Conservation (phyloP, 2,329 filamentous ascomycete species). For the Curvularia lunata region DNA sequence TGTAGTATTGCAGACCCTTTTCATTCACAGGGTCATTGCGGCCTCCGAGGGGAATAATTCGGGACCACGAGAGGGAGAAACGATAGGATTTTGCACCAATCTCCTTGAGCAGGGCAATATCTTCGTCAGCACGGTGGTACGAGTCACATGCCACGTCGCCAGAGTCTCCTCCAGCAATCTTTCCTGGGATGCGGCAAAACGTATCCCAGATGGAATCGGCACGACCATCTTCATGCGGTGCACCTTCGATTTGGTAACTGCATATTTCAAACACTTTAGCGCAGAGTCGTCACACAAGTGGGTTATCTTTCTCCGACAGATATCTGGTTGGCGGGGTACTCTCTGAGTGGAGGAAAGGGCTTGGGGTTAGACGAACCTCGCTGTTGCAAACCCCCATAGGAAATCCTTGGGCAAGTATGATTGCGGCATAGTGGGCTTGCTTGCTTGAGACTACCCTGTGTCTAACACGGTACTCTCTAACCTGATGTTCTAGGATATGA, state of each 20-base stretch:
- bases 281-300: slow-evolving; percentile 12
- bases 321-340: slow-evolving; percentile 31
- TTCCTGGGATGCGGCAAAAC: slow-evolving; percentile 81
- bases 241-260: slow-evolving; percentile 89
- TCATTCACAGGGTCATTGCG: slow-evolving; percentile 82
- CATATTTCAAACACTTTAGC: slow-evolving; percentile 27
- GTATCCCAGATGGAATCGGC: slow-evolving; percentile 87
- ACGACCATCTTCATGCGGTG: slow-evolving; percentile 74
- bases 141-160: slow-evolving; percentile 85
- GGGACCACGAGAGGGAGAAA: slow-evolving; percentile 83
- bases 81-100: slow-evolving; percentile 78
- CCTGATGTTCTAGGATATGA: slow-evolving; percentile 5
- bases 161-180: slow-evolving; percentile 78
- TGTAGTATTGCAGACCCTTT: slow-evolving; percentile 77
- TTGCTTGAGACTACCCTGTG: slow-evolving; percentile 2
- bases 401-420: slow-evolving; percentile 50
- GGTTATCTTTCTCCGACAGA: slow-evolving; percentile 2
- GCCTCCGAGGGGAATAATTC: slow-evolving; percentile 84
- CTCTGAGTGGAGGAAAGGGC: slow-evolving; percentile 18
- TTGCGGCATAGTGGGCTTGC: slow-evolving; percentile 39
- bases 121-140: slow-evolving; percentile 78
- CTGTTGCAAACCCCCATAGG: slow-evolving; percentile 52
- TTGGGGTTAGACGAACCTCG: slow-evolving; percentile 44
- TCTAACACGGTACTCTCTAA: slow-evolving; percentile 12
- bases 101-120: slow-evolving; percentile 77